Percentiles rank a stretch among this genome's conserved stretches.
phyloP scores from a whole-genome alignment of 345 rosid genomes.

The Zanthoxylum bungeanum region DNA sequence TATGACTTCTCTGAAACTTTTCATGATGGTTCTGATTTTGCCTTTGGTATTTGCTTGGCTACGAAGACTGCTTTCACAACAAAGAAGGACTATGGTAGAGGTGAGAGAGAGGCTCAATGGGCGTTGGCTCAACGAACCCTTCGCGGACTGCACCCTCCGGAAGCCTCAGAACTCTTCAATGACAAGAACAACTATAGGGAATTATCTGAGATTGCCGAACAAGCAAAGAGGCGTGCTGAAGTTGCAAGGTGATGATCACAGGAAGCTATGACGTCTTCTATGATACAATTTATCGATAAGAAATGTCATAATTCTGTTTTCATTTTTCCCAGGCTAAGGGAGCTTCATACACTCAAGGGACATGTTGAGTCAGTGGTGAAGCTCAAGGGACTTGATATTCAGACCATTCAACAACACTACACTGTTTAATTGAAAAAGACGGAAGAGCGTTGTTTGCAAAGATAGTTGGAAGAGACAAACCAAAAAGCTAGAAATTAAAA shows the following conservation, averaged over 20 bases:
- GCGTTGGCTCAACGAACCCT: constrained; percentile 84
- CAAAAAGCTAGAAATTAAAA: neutral
- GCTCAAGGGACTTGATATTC: constrained; percentile 88
- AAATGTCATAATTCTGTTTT: neutral
- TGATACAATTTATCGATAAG: neutral
- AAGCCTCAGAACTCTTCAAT: constrained; percentile 41
- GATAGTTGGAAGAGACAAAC: neutral
- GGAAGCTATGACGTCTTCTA: neutral
- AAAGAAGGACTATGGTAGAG: constrained; percentile 82
- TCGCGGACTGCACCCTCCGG: constrained; percentile 66
- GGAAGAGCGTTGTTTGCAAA: neutral
- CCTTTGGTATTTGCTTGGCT: neutral
- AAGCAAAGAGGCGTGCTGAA: constrained; percentile 88
- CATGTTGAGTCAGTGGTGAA: constrained; percentile 94
- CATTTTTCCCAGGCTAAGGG: constrained; percentile 57
- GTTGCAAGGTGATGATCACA: constrained; percentile 59
- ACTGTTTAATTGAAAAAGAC: constrained; percentile 50
- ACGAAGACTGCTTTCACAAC: constrained; percentile 87
- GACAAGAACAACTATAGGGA: constrained; percentile 67
- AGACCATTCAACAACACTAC: constrained; percentile 85
- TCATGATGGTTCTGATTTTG: neutral
- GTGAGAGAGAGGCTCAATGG: constrained; percentile 91
- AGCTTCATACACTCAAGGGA: constrained; percentile 86
- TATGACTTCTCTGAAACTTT: neutral
- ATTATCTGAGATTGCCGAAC: constrained; percentile 82